Conservation (phyloP, 768 basidiomycete genomes). For the Myochromella boudieri region DNA sequence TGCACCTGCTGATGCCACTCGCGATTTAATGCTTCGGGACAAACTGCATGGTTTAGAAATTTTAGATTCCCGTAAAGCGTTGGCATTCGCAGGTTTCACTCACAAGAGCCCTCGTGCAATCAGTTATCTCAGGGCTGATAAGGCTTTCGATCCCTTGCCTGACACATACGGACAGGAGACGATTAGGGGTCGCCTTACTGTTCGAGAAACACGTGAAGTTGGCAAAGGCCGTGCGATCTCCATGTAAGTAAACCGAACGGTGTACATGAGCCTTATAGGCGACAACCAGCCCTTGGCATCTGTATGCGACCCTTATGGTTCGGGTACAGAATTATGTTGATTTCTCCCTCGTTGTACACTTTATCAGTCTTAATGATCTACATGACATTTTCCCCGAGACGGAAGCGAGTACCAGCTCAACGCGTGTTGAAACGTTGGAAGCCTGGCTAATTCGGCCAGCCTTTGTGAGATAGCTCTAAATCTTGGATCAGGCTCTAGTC, state of each 20-base stretch:
- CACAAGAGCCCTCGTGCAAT: slow-evolving; percentile 85
- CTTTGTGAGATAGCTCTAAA: too few relatives aligned
- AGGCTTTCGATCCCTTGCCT: slow-evolving; percentile 60
- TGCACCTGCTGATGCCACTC: slow-evolving; percentile 77
- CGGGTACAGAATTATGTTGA: too few relatives aligned
- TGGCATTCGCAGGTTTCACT: slow-evolving; percentile 90
- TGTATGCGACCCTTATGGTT: too few relatives aligned
- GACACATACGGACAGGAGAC: slow-evolving; percentile 50
- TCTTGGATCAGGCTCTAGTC: too few relatives aligned
- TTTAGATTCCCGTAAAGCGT: slow-evolving; percentile 85
- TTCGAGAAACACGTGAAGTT: slow-evolving; percentile 60
- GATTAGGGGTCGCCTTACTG: slow-evolving; percentile 63
- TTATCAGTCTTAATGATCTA: background rate
- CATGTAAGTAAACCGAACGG: slow-evolving; percentile 47
- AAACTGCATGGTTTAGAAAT: slow-evolving; percentile 84
- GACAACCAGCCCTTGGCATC: too few relatives aligned
- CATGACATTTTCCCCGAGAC: background rate
- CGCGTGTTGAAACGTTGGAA: background rate
- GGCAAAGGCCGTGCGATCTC: slow-evolving; percentile 83
- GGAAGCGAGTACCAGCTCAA: background rate
- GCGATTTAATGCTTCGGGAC: slow-evolving; percentile 86
- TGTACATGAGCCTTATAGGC: slow-evolving; percentile 10
- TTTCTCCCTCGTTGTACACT: background rate
- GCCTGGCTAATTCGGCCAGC: too few relatives aligned
- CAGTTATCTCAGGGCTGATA: slow-evolving; percentile 74